These are phyloP conservation scores for Hymenoscyphus linearis DNA, from an alignment of 2,329 filamentous ascomycete species.

Conservation along the genomic window DNA sequence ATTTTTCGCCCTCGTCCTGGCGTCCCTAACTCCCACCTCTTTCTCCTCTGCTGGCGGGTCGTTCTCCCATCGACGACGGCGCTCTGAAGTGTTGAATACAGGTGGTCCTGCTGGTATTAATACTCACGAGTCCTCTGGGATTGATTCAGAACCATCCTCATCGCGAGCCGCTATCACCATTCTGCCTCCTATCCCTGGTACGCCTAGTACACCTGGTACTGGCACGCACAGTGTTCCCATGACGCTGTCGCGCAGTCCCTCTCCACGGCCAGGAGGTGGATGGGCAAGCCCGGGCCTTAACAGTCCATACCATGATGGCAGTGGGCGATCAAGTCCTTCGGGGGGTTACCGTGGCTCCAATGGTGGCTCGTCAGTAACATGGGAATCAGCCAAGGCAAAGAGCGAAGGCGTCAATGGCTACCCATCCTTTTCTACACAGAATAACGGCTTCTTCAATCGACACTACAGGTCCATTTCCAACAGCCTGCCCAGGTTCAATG, in stretches of 20 bases:
- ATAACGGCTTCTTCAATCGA: conserved; percentile 80
- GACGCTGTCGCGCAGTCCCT: conserved; percentile 84
- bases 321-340: conserved; percentile 62
- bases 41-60: conserved; percentile 41
- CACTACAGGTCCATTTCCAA: conserved; percentile 78
- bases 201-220: conserved; percentile 36
- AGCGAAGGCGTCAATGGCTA: conserved; percentile 70
- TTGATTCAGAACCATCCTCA: conserved; percentile 14
- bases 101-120: conserved; percentile 22
- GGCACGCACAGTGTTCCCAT: conserved; percentile 57
- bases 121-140: conserved; percentile 18
- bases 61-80: conserved; percentile 30
- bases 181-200: conserved; percentile 37
- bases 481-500: conserved; percentile 68
- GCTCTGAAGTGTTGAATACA: conserved; percentile 31
- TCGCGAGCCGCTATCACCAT: conserved; percentile 15
- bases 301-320: conserved; percentile 51
- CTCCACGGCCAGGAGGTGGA: conserved; percentile 75
- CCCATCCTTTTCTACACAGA: conserved; percentile 73
- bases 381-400: conserved; percentile 77
- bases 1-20: conserved; percentile 40
- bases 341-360: conserved; percentile 44
- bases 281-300: conserved; percentile 82
- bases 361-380: conserved; percentile 60
- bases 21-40: conserved; percentile 42